Evolutionary conservation across 768 basidiomycete genomes (phyloP).

Genomic region (Asterophora lycoperdoides): DNA sequence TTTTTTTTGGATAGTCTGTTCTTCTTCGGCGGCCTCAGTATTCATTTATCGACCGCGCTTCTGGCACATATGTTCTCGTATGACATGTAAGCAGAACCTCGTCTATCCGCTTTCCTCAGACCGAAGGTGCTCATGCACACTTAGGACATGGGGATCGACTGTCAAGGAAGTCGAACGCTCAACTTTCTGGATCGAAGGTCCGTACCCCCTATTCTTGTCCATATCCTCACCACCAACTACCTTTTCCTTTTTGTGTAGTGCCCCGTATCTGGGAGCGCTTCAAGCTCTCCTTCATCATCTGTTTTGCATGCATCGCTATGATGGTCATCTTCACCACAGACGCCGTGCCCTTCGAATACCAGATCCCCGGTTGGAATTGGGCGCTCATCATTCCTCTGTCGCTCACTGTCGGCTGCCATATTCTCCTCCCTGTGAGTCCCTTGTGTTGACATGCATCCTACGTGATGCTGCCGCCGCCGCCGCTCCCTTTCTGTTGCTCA

Average conservation of each 20-base stretch:
- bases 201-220: conserved; percentile 1
- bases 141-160: conserved; percentile 53
- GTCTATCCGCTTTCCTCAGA: neutral
- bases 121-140: conserved; percentile 7
- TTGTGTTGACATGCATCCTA: neutral
- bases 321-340: conserved; percentile 58
- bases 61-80: conserved; percentile 68
- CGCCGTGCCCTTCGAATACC: conserved; percentile 61
- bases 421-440: conserved; percentile 64
- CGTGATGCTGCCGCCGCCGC: neutral
- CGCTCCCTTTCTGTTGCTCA: neutral
- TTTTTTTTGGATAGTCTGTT: conserved; percentile 46
- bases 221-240: neutral
- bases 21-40: conserved; percentile 73
- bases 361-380: conserved; percentile 59
- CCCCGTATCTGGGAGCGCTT: conserved; percentile 81
- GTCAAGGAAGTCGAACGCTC: conserved; percentile 82
- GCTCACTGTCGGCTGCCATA: conserved; percentile 62
- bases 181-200: conserved; percentile 81
- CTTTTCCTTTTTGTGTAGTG: conserved; percentile 31
- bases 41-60: conserved; percentile 65
- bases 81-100: conserved; percentile 37
- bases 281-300: conserved; percentile 66
- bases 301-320: conserved; percentile 51
- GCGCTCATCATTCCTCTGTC: conserved; percentile 73